Conservation (phyloP, 495 filamentous ascomycete species). For the Aspergillus hancockii region DNA sequence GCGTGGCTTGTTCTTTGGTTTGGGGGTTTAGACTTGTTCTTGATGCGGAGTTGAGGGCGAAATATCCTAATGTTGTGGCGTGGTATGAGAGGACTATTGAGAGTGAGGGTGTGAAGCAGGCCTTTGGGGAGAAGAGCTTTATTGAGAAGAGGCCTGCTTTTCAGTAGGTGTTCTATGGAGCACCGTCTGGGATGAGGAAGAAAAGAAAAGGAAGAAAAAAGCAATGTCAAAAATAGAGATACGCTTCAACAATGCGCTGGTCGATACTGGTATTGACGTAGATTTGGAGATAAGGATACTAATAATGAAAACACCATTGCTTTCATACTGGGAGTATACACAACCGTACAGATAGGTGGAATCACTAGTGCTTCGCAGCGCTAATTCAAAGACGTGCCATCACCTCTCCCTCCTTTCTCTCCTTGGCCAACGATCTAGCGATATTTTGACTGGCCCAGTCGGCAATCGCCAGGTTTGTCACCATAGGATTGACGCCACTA, state of each 20-base stretch:
- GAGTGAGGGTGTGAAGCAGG: conserved; percentile 50
- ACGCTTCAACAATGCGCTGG: background rate
- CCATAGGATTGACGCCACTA: conserved; percentile 92
- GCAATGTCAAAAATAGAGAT: background rate
- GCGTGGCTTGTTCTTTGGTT: conserved; percentile 39
- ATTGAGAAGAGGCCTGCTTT: conserved; percentile 41
- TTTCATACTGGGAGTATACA: background rate
- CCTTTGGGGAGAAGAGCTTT: conserved; percentile 47
- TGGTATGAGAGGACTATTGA: conserved; percentile 47
- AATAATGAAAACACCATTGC: background rate
- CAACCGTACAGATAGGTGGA: background rate
- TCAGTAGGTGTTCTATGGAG: background rate
- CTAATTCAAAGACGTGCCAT: conserved; percentile 13
- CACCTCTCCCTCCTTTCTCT: conserved; percentile 12
- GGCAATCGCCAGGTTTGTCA: conserved; percentile 85
- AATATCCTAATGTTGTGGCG: conserved; percentile 41
- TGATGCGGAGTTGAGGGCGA: conserved; percentile 52
- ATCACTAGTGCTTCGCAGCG: background rate
- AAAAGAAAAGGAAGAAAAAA: background rate
- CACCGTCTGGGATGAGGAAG: background rate
- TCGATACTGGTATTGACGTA: background rate
- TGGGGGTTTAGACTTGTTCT: conserved; percentile 44
- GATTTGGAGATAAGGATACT: background rate
- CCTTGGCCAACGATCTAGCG: conserved; percentile 28
- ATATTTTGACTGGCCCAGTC: conserved; percentile 46